Evolutionary conservation across 2,329 filamentous ascomycete species (phyloP).

Genomic region (Xylariomycetidae sp.): DNA sequence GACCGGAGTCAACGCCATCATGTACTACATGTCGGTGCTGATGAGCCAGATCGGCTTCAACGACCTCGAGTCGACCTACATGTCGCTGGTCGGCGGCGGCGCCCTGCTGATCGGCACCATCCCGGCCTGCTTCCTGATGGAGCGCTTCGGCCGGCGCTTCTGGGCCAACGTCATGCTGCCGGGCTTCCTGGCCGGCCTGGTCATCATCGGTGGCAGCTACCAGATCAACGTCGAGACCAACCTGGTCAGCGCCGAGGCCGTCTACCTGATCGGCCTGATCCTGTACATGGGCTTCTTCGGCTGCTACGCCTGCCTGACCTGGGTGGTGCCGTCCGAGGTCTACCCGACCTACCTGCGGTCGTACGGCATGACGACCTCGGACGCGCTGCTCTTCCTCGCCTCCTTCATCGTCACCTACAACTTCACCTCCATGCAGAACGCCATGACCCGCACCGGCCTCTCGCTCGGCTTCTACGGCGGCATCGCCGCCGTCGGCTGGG

Average conservation of each 20-base stretch:
- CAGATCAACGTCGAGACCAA: slow-evolving; percentile 43
- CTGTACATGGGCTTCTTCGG: slow-evolving; percentile 66
- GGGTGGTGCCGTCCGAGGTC: slow-evolving; percentile 62
- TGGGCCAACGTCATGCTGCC: slow-evolving; percentile 69
- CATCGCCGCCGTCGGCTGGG: slow-evolving; percentile 63
- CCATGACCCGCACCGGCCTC: slow-evolving; percentile 61
- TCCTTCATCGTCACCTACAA: slow-evolving; percentile 73
- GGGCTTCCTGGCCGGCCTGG: slow-evolving; percentile 63
- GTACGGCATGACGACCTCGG: slow-evolving; percentile 68
- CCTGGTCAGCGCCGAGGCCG: slow-evolving; percentile 43
- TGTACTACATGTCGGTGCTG: slow-evolving; percentile 66
- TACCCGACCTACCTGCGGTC: slow-evolving; percentile 67
- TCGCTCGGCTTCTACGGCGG: slow-evolving; percentile 68
- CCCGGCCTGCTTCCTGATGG: slow-evolving; percentile 65
- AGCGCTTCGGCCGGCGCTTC: slow-evolving; percentile 65
- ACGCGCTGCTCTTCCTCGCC: slow-evolving; percentile 62
- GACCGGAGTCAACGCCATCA: slow-evolving; percentile 48
- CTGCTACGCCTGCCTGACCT: slow-evolving; percentile 57
- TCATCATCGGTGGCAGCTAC: slow-evolving; percentile 61
- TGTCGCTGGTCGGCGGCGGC: slow-evolving; percentile 68
- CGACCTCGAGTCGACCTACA: slow-evolving; percentile 58
- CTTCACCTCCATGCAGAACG: slow-evolving; percentile 62
- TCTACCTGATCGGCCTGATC: slow-evolving; percentile 63
- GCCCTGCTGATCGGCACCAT: slow-evolving; percentile 62
- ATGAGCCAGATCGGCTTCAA: slow-evolving; percentile 65